Conservation (phyloP, 345 rosid species). For the Citrus medica region DNA sequence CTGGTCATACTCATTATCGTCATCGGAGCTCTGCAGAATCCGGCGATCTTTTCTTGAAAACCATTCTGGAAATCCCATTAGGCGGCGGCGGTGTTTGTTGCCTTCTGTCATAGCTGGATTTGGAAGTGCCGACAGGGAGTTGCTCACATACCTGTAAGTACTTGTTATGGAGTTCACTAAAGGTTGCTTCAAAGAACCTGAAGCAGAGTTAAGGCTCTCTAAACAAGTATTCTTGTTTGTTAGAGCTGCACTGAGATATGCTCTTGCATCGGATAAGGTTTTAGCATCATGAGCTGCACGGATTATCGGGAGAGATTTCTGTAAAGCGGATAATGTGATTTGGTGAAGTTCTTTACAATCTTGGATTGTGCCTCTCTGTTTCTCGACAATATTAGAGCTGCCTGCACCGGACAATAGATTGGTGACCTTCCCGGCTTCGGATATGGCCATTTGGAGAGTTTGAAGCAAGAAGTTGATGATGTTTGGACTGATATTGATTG, state of each 20-base stretch:
- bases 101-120: conserved; percentile 19
- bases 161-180: conserved; percentile 39
- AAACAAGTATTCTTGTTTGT: conserved; percentile 89
- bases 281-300: conserved; percentile 23
- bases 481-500: conserved; percentile 59
- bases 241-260: conserved; percentile 72
- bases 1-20: conserved; percentile 47
- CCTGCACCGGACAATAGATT: conserved; percentile 36
- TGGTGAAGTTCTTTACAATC: conserved; percentile 83
- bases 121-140: conserved; percentile 66
- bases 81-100: conserved; percentile 41
- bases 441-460: conserved; percentile 58
- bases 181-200: conserved; percentile 58
- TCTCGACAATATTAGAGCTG: conserved; percentile 39
- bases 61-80: conserved; percentile 62
- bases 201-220: conserved; percentile 71
- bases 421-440: conserved; percentile 59
- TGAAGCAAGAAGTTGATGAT: conserved; percentile 57
- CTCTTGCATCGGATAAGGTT: conserved; percentile 52
- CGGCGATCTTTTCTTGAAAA: conserved; percentile 40
- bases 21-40: conserved; percentile 37
- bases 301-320: conserved; percentile 46
- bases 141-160: conserved; percentile 73
- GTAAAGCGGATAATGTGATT: conserved; percentile 49
- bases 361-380: conserved; percentile 71